Evolutionary conservation across 78 protist species (phyloP).

Genomic region (Capsaspora owczarzaki): DNA sequence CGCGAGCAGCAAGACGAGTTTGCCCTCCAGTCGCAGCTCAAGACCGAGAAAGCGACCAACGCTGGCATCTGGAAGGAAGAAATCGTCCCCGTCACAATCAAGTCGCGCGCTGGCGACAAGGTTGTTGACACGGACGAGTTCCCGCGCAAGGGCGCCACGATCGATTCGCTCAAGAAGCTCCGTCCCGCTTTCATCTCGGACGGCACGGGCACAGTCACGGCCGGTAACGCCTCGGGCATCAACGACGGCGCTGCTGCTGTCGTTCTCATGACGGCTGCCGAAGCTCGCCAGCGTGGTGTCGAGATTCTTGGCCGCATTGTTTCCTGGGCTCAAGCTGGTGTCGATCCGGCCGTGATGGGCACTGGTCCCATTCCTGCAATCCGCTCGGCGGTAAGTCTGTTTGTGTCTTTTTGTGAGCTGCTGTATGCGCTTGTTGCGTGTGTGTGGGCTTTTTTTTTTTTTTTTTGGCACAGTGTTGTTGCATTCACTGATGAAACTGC

Average conservation of each 20-base stretch:
- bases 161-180: conserved; percentile 25
- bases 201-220: conserved; percentile 50
- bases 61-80: conserved; percentile 36
- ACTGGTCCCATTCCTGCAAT: conserved; percentile 51
- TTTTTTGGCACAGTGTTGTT: background rate
- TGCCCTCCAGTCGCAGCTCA: conserved; percentile 37
- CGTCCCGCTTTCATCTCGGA: conserved; percentile 49
- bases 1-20: conserved; percentile 48
- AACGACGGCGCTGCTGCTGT: conserved; percentile 71
- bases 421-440: too few relatives aligned
- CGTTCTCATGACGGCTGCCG: conserved; percentile 44
- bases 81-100: conserved; percentile 43
- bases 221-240: conserved; percentile 61
- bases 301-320: conserved; percentile 43
- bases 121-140: conserved; percentile 52
- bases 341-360: conserved; percentile 56
- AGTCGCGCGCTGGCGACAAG: background rate
- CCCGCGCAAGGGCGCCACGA: conserved; percentile 23
- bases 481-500: too few relatives aligned
- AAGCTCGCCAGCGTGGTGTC: conserved; percentile 33
- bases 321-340: conserved; percentile 29
- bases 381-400: background rate
- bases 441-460: background rate
- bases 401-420: background rate
- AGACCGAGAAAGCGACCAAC: background rate